Base-by-base conservation (phyloP, 768 basidiomycete species). In the Clitopilus passeckerianus region DNA sequence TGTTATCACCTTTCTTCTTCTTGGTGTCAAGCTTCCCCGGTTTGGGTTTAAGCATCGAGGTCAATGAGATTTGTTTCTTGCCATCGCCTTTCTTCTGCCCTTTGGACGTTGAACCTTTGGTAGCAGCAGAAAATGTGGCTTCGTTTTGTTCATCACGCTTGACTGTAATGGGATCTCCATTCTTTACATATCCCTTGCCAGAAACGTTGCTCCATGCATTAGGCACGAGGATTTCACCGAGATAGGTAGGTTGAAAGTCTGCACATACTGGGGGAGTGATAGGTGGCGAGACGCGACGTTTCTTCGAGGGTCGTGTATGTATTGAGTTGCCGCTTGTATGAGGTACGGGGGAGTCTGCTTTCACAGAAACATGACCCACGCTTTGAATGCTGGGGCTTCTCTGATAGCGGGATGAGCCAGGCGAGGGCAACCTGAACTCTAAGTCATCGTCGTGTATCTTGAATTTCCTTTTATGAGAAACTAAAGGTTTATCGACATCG, bases 181-280 rank as follows among this genome's bases (percentile, higher is more conserved):
- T 60, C 60, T 85, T 85, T 35, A 90, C 75, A 60, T 91, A 90
- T 3, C 87, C 86, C 64, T 79, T 84, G 1, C 90, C 90, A 54
- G 82, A 87, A 14, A 82, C 87, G 41, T 86, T 91, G 62, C 88
- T 90, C 89, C 89, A 92, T 9, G 89, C 90, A 65, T 89, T 87
- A 20, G 81, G 79, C 22, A 91, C 80, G 9, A 91, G 61, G 54
- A 91, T 76, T 54, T 86, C 86, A 10, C 90, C 90, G 24, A 92
- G 64, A 66, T 89, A 91, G 10, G 70, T 75, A 1, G 77, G 75
- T 12, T 59, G 63, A 60, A 65, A 62, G 20, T 58, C 46, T 55
- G 59, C 59, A 12, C 56, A 63, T 53, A 62, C 41, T 55, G 63
- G 20, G 61, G 63, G 22, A 64, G 62, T 50, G 15, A 59, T 37